A percentile compares a stretch with the other conserved stretches of the same genome.
These are phyloP conservation scores for Phytophthora pinifolia DNA, from an alignment of 352 stramenopile genomes.

Conservation along the genomic window DNA sequence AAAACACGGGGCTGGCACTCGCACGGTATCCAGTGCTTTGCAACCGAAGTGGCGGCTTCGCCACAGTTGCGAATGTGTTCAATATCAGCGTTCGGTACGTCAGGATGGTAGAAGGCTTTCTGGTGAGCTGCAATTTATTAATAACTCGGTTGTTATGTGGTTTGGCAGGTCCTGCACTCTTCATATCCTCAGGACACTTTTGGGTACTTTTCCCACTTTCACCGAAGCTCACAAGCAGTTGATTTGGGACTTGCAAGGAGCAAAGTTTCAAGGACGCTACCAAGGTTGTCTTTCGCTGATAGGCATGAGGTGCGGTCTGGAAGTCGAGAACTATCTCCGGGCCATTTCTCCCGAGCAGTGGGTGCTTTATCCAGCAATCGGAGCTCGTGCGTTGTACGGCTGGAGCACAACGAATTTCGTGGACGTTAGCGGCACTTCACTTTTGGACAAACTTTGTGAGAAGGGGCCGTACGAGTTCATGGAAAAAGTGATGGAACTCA, in stretches of 20 bases:
- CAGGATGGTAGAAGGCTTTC: no score
- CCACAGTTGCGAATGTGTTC: neutral
- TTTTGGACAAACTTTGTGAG: neutral
- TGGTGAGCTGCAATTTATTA: neutral
- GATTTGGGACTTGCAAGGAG: no score
- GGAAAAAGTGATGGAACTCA: neutral
- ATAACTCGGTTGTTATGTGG: neutral
- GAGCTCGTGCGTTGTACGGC: neutral
- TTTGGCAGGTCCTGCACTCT: no score
- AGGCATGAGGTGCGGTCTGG: no score
- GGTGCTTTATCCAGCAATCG: neutral
- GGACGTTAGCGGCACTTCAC: neutral
- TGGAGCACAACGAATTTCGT: neutral
- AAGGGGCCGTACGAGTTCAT: neutral
- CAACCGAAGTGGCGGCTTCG: neutral
- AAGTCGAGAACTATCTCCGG: no score
- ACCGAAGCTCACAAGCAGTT: no score
- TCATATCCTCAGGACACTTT: no score
- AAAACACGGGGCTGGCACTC: neutral
- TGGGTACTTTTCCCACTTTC: no score
- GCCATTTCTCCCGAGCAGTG: no score
- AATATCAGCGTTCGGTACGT: neutral
- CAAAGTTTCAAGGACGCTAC: no score
- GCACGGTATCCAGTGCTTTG: neutral
- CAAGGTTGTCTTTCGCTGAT: no score